Conservation (phyloP, 1,284 basidiomycete species). For the Ganoderma sinense region DNA sequence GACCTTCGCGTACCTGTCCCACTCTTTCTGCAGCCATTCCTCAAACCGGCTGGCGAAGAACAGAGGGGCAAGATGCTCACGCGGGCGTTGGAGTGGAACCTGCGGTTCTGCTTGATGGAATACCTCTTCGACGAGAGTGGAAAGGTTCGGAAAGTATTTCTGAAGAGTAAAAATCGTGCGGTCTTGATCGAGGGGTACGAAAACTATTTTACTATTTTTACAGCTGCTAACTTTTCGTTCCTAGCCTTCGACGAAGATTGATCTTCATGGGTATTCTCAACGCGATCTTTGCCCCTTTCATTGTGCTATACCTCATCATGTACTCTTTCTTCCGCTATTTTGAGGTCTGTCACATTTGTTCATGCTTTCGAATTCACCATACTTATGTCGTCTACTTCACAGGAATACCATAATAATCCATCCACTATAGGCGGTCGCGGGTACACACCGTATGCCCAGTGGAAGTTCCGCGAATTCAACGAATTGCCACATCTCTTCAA, state of each 20-base stretch:
- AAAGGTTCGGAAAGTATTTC: slow-evolving; percentile 88
- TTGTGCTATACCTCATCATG: slow-evolving; percentile 95
- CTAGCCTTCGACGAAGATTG: slow-evolving; percentile 84
- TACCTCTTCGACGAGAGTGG: slow-evolving; percentile 92
- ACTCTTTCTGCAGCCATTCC: slow-evolving; percentile 47
- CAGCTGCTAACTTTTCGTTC: neutral
- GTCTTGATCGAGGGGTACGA: slow-evolving; percentile 87
- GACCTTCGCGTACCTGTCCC: slow-evolving; percentile 89
- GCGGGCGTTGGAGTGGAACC: slow-evolving; percentile 94
- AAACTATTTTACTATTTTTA: neutral
- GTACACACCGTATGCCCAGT: slow-evolving; percentile 94
- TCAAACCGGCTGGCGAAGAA: slow-evolving; percentile 52
- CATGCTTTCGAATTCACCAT: neutral
- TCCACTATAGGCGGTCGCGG: slow-evolving; percentile 91
- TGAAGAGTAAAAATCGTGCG: slow-evolving; percentile 83
- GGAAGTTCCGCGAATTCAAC: slow-evolving; percentile 99
- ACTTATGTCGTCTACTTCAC: slow-evolving; percentile 11
- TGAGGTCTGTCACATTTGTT: slow-evolving; percentile 65
- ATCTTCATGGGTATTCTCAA: slow-evolving; percentile 97
- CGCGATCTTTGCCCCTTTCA: slow-evolving; percentile 95
- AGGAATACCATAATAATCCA: slow-evolving; percentile 99
- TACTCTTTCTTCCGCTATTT: slow-evolving; percentile 99
- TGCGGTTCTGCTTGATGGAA: slow-evolving; percentile 93
- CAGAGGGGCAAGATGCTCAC: slow-evolving; percentile 84
- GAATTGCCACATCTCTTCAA: slow-evolving; percentile 95